These are phyloP conservation scores for Lasiodiplodia gonubiensis DNA, from an alignment of 2,329 filamentous ascomycete genomes.

Conservation along the genomic window DNA sequence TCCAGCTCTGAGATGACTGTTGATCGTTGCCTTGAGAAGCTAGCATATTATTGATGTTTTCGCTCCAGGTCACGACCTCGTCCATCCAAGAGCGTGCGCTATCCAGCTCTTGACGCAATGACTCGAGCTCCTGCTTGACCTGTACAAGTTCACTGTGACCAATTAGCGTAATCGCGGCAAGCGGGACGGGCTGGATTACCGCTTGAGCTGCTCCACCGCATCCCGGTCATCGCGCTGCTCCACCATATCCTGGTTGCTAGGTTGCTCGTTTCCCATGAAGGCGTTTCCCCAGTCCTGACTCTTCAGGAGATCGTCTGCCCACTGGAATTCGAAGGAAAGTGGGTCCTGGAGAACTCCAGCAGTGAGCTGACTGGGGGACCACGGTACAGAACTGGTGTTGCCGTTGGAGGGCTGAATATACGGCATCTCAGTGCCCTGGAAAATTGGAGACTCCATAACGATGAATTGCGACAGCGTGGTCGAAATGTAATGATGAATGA, in stretches of 20 bases:
- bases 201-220: conserved; percentile 9
- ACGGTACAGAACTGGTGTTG: conserved; percentile 5
- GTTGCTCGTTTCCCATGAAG: not conserved
- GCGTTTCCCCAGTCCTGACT: not conserved
- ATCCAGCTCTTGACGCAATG: conserved; percentile 9
- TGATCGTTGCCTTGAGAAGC: conserved; percentile 4
- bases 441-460: not conserved
- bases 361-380: conserved; percentile 10
- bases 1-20: conserved; percentile 3
- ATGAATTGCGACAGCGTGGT: not conserved
- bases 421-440: not conserved
- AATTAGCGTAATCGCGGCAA: not conserved
- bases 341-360: conserved; percentile 9
- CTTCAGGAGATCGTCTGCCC: not conserved
- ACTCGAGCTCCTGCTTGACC: conserved; percentile 12
- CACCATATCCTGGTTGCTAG: too few species aligned
- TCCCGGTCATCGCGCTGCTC: conserved; percentile 11
- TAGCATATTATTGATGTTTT: conserved; percentile 7
- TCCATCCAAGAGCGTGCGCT: conserved; percentile 3
- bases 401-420: not conserved
- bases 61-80: conserved; percentile 8
- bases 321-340: conserved; percentile 14
- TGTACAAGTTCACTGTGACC: not conserved
- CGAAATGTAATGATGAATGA: not conserved
- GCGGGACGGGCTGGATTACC: not conserved